Evolutionary conservation across 768 basidiomycete genomes (phyloP).

Genomic region (Lactarius evosmus): DNA sequence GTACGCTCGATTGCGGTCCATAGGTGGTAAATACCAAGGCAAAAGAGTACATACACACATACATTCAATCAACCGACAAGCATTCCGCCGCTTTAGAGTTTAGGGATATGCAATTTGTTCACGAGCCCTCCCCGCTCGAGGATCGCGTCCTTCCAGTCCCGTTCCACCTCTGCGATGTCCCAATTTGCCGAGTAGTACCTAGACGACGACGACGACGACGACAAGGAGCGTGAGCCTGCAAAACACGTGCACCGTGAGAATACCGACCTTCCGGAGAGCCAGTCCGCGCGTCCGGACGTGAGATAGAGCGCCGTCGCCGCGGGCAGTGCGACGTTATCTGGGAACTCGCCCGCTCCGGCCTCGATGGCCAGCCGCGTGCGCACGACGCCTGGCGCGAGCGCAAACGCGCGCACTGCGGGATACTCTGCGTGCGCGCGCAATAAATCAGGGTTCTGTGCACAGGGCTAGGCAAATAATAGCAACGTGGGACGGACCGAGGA

Average conservation of each 20-base stretch:
- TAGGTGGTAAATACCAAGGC: not conserved
- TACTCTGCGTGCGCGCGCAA: not conserved
- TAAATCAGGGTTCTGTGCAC: not conserved
- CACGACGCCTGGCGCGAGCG: slow-evolving; percentile 6
- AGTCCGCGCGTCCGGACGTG: slow-evolving; percentile 13
- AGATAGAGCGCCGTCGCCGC: slow-evolving; percentile 14
- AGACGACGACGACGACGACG: not conserved
- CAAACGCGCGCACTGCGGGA: slow-evolving; percentile 8
- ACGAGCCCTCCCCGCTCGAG: slow-evolving; percentile 1
- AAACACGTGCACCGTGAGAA: no score
- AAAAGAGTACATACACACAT: not conserved
- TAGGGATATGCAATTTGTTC: slow-evolving; percentile 3
- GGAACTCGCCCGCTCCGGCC: not conserved
- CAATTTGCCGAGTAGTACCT: slow-evolving; percentile 11
- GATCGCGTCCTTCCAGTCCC: slow-evolving; percentile 14
- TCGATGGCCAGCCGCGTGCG: not conserved
- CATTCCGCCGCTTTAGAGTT: not conserved
- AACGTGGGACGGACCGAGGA: slow-evolving; percentile 6
- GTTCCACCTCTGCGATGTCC: slow-evolving; percentile 17
- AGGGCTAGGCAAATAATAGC: no score
- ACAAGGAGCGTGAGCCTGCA: no score
- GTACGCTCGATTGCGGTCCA: not conserved
- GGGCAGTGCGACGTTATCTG: not conserved
- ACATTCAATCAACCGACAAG: no score
- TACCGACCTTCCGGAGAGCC: slow-evolving; percentile 22